Evolutionary conservation across 148 eudicot genomes (phyloP), one percentile per base, ranked within the genome.

Genomic region (Beta vulgaris): DNA sequence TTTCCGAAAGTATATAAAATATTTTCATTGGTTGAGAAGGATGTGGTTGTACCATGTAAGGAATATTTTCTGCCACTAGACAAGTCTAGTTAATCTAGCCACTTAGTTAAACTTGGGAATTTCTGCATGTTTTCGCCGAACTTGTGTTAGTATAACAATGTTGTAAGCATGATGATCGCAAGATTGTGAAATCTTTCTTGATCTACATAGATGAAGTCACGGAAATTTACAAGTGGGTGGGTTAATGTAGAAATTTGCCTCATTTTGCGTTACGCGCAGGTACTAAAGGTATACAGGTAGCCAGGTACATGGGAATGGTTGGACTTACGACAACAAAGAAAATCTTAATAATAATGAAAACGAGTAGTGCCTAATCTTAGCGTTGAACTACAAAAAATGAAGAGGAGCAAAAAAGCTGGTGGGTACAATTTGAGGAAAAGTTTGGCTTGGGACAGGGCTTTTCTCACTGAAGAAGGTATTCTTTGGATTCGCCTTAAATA

Each of bases 401-500:
- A 95, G 81, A 87, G 84, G 83, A 86, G 81, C 80, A 89, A 83
- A 77, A 95, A 82, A 79, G 78, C 82, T 19, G 88, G 87, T 77
- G 92, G 89, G 32, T 88, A 80, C 85, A 91, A 92, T 84, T 73
- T 89, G 79, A 79, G 96, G 78, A 92, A 92, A 87, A 95, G 99
- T 85, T 78, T 95, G 78, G 99, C 99, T 51, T 95, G 99, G 99
- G 91, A 95, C 79, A 88, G 83, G 75, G 99, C 99, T 48, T 95
- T 95, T 78, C 77, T 87, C 73, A 90, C 99, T 26, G 99, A 95
- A 74, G 96, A 95, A 89, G 99, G 99, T 94, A 61, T 57, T 65
- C 73, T 69, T 28, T n/a, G 42, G 76, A 49, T 14, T 81, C 64
- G 62, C 57, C 69, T 57, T 29, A 48, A 53, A 36, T 26, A 14